phyloP scores from a whole-genome alignment of 257 asterid species.

The Solanum ahanhuiri region DNA sequence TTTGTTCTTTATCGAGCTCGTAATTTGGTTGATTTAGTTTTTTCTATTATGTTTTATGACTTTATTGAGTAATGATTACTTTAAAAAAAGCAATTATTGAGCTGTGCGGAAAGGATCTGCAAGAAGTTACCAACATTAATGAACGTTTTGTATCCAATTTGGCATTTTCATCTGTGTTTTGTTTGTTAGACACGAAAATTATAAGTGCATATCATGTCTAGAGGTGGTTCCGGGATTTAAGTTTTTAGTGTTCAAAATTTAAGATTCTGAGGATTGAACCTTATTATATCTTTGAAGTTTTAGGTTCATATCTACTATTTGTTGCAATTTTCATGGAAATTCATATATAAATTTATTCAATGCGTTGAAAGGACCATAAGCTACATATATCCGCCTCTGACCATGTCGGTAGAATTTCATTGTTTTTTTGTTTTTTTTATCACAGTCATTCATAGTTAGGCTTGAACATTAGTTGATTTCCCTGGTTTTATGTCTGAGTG shows the following conservation, averaged over 20 bases:
- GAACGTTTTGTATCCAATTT: not conserved
- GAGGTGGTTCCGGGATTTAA: not conserved
- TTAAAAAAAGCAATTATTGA: not conserved
- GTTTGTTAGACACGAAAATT: not conserved
- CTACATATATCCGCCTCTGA: not conserved
- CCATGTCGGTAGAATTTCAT: not conserved
- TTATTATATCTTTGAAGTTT: not conserved
- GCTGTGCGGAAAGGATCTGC: not conserved
- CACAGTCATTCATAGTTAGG: not conserved
- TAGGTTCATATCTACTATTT: not conserved
- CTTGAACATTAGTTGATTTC: not conserved
- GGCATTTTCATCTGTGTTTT: not conserved
- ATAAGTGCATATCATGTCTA: not conserved
- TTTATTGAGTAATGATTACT: not conserved
- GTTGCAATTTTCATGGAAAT: not conserved
- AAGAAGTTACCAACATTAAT: not conserved
- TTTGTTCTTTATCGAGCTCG: not conserved
- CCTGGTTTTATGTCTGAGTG: not conserved
- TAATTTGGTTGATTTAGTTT: not conserved
- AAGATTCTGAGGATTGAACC: not conserved
- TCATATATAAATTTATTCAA: not conserved
- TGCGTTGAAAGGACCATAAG: not conserved
- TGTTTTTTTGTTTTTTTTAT: not conserved
- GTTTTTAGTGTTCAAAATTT: not conserved
- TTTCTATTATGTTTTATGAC: not conserved